Evolutionary conservation across 139 green algal species (phyloP), one percentile per base, ranked within the genome.

Genomic region (Yamagishiella unicocca): DNA sequence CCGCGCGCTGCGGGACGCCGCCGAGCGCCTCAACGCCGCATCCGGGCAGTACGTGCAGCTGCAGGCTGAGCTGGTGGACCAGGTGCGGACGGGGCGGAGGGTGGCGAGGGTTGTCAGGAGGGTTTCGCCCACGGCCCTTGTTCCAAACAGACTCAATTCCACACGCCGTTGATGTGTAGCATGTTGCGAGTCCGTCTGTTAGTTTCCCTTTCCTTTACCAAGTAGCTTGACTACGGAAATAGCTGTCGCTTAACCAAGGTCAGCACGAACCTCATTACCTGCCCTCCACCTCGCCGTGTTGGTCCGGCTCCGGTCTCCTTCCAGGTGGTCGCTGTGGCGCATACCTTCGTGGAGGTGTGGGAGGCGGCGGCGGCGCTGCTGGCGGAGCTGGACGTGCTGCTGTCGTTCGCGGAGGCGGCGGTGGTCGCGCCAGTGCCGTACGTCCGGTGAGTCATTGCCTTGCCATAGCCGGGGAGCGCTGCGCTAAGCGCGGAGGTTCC

Each of bases 301-400:
- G n/a, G n/a, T n/a, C n/a, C n/a, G n/a, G 35, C 33, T 14, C 27
- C 35, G 7, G 2, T 53, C 24, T 38, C 37, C 37, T 42, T 29
- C 54, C 82, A 99, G 93, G 96, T 99, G n/a, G 96, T 99, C 2
- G 88, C 90, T 0, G 96, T 99, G 6, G 97, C 98, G 0, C 43
- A 88, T 64, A 98, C 96, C 0, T 99, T 99, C 77, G 88, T 93
- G 22, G 94, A 97, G 82, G 94, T 99, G 61, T 99, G 98, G 96
- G 91, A 97, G 67, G 54, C 53, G 6, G 96, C 98, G 22, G 92
- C 87, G 0, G 68, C 61, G 6, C 73, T 98, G 31, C 71, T 99
- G 50, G 94, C 94, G 4, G 96, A 99, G 91, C 85, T 99, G 82
- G 98, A 99, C 74, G 94, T 98, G 46, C 93, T 99, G 62, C 86